Conservation (phyloP, 768 basidiomycete species). For the Pleurotus platypus region DNA sequence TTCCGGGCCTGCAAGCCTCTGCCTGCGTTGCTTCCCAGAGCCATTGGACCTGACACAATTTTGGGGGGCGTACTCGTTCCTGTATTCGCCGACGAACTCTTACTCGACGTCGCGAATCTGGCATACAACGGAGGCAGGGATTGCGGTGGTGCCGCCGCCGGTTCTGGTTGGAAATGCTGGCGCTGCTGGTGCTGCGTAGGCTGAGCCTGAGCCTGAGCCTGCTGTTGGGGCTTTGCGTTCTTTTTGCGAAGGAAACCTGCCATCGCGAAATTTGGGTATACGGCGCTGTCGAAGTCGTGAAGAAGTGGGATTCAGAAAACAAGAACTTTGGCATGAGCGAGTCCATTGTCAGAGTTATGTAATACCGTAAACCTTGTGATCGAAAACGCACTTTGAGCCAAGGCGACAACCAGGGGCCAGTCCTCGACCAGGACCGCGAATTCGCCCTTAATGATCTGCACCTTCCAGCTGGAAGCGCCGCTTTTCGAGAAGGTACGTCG, state of each 20-base stretch:
- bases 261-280: conserved; percentile 29
- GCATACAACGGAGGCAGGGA: conserved; percentile 38
- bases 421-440: not conserved
- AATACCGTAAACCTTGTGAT: not conserved
- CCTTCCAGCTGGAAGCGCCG: not conserved
- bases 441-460: conserved; percentile 7
- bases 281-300: not conserved
- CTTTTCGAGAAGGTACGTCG: too few relatives aligned
- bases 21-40: conserved; percentile 19
- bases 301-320: not conserved
- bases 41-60: conserved; percentile 35
- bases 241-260: conserved; percentile 57
- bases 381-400: conserved; percentile 1
- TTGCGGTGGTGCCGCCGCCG: conserved; percentile 18
- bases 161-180: not conserved
- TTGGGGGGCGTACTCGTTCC: conserved; percentile 16
- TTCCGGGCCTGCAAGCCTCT: not conserved
- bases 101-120: conserved; percentile 30
- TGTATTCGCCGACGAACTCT: conserved; percentile 9
- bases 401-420: not conserved
- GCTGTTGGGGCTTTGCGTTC: conserved; percentile 16
- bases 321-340: not conserved
- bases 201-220: not conserved
- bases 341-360: conserved; percentile 1
- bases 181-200: not conserved